A percentile compares a stretch with the other conserved stretches of the same genome.
Evolutionary conservation across 805 yeast genomes (phyloP).

Genomic region (Saccharomycopsis oosterbeekiorum): DNA sequence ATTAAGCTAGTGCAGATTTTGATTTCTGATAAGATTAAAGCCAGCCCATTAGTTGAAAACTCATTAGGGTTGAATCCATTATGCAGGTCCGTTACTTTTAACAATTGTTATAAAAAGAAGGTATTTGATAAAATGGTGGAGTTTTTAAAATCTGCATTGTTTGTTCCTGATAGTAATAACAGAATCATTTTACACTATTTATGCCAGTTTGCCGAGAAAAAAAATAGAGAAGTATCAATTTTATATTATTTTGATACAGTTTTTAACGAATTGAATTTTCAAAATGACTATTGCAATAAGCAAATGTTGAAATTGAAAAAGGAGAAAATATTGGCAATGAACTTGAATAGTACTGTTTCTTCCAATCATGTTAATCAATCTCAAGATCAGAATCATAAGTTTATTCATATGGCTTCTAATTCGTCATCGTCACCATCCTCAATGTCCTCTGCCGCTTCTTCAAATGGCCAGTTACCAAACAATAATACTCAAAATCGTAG

Average conservation of each 20-base stretch:
- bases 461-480: slow-evolving; percentile 24
- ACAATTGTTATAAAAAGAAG: slow-evolving; percentile 56
- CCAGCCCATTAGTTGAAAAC: slow-evolving; percentile 46
- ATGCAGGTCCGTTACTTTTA: slow-evolving; percentile 59
- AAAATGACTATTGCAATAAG: slow-evolving; percentile 14
- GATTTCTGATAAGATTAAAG: slow-evolving; percentile 36
- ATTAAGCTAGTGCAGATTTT: slow-evolving; percentile 48
- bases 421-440: neutral
- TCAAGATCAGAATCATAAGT: neutral
- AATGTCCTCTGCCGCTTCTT: slow-evolving; percentile 12
- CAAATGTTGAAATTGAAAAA: slow-evolving; percentile 13
- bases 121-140: slow-evolving; percentile 51
- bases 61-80: slow-evolving; percentile 58
- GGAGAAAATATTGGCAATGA: slow-evolving; percentile 20
- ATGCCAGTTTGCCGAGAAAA: slow-evolving; percentile 41
- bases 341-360: slow-evolving; percentile 25
- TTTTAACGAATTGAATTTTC: slow-evolving; percentile 24
- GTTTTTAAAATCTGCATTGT: slow-evolving; percentile 53
- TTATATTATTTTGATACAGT: slow-evolving; percentile 46
- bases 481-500: slow-evolving; percentile 19
- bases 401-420: neutral
- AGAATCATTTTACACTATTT: slow-evolving; percentile 68
- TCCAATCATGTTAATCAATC: slow-evolving; percentile 1
- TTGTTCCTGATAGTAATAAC: slow-evolving; percentile 62
- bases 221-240: slow-evolving; percentile 40